Evolutionary conservation across 2,329 filamentous ascomycete species (phyloP), one percentile per base, ranked within the genome.

Genomic region (Daldinia sp.): DNA sequence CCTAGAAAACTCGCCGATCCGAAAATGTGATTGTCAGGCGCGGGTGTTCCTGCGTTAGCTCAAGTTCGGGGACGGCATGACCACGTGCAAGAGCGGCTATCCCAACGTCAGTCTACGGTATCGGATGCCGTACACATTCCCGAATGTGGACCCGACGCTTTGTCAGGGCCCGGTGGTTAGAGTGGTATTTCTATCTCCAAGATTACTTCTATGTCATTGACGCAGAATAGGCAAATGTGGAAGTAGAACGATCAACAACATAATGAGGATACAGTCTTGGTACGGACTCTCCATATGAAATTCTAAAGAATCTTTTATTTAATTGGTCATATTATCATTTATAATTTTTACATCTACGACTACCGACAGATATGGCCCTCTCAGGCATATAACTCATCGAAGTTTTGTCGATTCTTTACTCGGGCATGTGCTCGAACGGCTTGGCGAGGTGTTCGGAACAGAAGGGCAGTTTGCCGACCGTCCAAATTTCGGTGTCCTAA

Each of bases 401-500:
- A 39, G 10, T 4, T 37, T 30, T 1, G 33, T 39, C 13, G 7
- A 26, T 64, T 63, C 9, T 37, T 64, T 65, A 88, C 78, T 87
- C 77, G 12, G 88, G 89, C 89, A 91, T 90, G 78, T 89, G 81
- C 75, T 85, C 78, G 78, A 91, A 91, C 2, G 88, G 83, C 78
- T 90, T 87, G 56, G 82, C 87, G 69, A 91, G 82, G 72, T 86
- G 80, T 83, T 92, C 89, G 82, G 88, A 83, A 82, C 89, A 90
- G 82, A 91, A 92, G 15, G 89, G 89, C 72, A 92, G 85, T 85
- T 92, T 92, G 82, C 87, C 79, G 70, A 83, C 86, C 56, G 88
- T 90, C 89, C 89, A 92, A 81, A 92, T 91, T 81, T 92, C 89
- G 73, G 88, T 89, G 74, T 89, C 85, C 85, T 88, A 28, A 26